phyloP scores from a whole-genome alignment of 495 filamentous ascomycete species.

The Xanthoparmelia taractica region DNA sequence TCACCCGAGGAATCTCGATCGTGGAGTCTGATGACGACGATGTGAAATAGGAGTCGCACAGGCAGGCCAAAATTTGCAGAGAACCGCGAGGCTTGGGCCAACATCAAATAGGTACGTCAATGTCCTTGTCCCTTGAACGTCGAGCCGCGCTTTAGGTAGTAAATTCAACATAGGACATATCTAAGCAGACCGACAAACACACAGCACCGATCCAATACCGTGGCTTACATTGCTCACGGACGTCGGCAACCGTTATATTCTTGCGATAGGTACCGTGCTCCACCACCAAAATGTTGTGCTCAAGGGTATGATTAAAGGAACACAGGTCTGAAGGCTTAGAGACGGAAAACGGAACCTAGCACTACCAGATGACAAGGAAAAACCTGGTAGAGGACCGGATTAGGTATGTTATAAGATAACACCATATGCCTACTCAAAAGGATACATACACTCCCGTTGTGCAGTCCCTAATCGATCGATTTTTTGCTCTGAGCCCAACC shows the following conservation, averaged over 20 bases:
- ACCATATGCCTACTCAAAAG: not conserved
- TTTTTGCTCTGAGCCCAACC: constrained; percentile 34
- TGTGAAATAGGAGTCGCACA: not conserved
- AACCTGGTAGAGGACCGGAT: not conserved
- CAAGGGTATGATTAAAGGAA: not conserved
- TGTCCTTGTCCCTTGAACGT: not conserved
- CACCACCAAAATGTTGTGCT: not conserved
- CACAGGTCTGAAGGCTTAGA: not conserved
- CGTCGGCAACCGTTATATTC: not conserved
- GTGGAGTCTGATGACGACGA: not conserved
- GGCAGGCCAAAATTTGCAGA: not conserved
- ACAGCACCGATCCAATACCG: not conserved
- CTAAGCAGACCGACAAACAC: not conserved
- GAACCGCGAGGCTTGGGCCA: not conserved
- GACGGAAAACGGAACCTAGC: not conserved
- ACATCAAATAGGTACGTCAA: no score
- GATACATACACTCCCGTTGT: not conserved
- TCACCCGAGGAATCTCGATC: not conserved
- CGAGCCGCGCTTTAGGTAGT: not conserved
- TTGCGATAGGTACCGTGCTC: not conserved
- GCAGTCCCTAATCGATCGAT: not conserved
- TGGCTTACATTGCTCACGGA: not conserved
- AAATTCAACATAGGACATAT: not conserved
- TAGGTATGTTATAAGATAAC: not conserved
- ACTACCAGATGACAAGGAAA: not conserved